These are phyloP conservation scores for Trametes meyenii DNA, from an alignment of 768 basidiomycete species.

Conservation along the genomic window DNA sequence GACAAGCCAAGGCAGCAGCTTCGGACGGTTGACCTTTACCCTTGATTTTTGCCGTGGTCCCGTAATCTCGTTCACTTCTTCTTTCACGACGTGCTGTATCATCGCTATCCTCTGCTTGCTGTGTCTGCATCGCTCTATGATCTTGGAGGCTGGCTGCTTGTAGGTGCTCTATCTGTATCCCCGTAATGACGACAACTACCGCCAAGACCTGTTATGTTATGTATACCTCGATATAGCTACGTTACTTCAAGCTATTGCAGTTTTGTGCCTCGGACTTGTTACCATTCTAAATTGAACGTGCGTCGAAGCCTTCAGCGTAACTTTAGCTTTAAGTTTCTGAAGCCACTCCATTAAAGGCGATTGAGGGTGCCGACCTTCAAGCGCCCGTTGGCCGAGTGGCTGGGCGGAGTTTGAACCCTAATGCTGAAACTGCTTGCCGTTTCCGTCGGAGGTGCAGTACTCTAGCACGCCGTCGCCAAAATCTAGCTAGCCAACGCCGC, in stretches of 20 bases:
- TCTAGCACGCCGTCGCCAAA: constrained; percentile 28
- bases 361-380: too few relatives aligned
- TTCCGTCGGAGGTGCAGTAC: constrained; percentile 24
- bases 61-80: not conserved
- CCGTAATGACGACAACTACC: constrained; percentile 3
- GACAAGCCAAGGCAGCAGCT: constrained; percentile 20
- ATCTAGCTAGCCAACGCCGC: constrained; percentile 29
- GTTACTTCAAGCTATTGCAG: not conserved
- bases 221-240: constrained; percentile 14
- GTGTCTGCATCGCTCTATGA: constrained; percentile 26
- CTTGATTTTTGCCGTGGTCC: not conserved
- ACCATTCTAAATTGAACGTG: too few relatives aligned
- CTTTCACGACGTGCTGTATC: constrained; percentile 20
- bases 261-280: too few relatives aligned
- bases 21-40: constrained; percentile 16
- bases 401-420: constrained; percentile 34
- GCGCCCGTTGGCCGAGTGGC: constrained; percentile 14
- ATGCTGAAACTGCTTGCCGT: constrained; percentile 27
- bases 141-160: constrained; percentile 6
- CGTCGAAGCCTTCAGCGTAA: too few relatives aligned
- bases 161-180: constrained; percentile 18
- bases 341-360: too few relatives aligned
- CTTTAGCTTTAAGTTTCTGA: too few relatives aligned
- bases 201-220: constrained; percentile 9
- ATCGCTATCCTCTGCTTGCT: constrained; percentile 23